Base-by-base conservation (phyloP, 2,329 filamentous ascomycete genomes). In the Hypoxylon sp. region DNA sequence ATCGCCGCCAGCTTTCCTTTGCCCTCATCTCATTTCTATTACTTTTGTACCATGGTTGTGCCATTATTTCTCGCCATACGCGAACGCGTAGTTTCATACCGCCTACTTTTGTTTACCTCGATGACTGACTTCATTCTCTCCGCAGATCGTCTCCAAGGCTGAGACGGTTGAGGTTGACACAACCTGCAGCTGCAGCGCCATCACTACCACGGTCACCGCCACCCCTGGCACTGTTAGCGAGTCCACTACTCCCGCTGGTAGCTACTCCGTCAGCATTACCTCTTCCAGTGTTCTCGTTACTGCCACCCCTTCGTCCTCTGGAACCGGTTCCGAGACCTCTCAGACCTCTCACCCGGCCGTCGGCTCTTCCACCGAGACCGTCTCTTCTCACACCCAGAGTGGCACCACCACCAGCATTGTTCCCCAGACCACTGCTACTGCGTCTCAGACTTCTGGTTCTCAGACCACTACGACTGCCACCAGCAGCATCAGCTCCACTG, bases 121-220 rank as follows among this genome's bases (percentile, higher is more conserved):
- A 50, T 41, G 2, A 45, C 60, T 65, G n/a, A 67, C 50, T 14
- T 57, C 5, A 32, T 43, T 53, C 45, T 48, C 41, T 32, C 17
- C 41, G 41, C 56, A 76, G 74, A 70, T 71, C 41, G 56, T 69
- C 21, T 5, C 69, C 38, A 62, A 72, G 25, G 63, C 28, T 34
- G 63, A 63, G 30, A 71, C 72, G 45, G 68, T 57, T 11, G 70
- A 65, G 41, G 68, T 57, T 11, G 70, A 67, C 46, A 70, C 73
- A 60, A 68, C 65, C 46, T 75, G 73, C 72, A 71, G 69, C 61
- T 69, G 68, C 58, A 45, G 67, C 63, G 41, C 67, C 19, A 59
- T 72, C 34, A 73, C 74, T 41, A 63, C 65, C 41, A 65, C 69
- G 25, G 52, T 67, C 52, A 68, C 71, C 17, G 59, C 61, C 5